Percentiles rank a stretch among this genome's conserved stretches.
phyloP scores from a whole-genome alignment of 2,329 filamentous ascomycete species.

The Incumbomyces delicatus region DNA sequence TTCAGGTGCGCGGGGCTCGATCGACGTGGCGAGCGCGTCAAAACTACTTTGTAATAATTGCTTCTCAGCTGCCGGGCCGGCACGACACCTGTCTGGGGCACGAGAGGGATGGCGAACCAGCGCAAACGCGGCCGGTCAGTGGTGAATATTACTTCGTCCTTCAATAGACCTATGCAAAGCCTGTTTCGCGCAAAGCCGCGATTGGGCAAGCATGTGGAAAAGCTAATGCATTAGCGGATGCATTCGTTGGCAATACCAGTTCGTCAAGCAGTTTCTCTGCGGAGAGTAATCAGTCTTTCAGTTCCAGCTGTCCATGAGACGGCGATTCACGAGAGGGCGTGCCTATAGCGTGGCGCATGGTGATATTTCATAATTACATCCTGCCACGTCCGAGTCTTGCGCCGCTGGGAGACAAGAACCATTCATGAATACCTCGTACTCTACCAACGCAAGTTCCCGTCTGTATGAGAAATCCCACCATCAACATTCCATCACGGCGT shows the following conservation, averaged over 20 bases:
- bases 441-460: not conserved
- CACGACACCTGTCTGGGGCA: not conserved
- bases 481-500: not conserved
- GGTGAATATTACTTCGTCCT: not conserved
- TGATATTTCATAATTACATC: constrained; percentile 2
- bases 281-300: constrained; percentile 3
- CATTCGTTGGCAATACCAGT: constrained; percentile 7
- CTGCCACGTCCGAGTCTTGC: constrained; percentile 8
- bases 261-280: constrained; percentile 5
- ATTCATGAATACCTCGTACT: no score
- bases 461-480: not conserved
- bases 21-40: constrained; percentile 3
- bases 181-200: constrained; percentile 1
- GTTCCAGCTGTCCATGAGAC: not conserved
- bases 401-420: not conserved
- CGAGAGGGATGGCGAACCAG: not conserved
- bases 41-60: no score
- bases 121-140: not conserved
- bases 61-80: constrained; percentile 3
- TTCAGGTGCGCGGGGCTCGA: no score
- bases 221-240: constrained; percentile 7
- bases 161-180: not conserved
- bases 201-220: not conserved
- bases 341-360: no score
- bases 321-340: not conserved